Base-by-base conservation (phyloP, 176 grass and related monocot genomes). In the Triticum timopheevii region DNA sequence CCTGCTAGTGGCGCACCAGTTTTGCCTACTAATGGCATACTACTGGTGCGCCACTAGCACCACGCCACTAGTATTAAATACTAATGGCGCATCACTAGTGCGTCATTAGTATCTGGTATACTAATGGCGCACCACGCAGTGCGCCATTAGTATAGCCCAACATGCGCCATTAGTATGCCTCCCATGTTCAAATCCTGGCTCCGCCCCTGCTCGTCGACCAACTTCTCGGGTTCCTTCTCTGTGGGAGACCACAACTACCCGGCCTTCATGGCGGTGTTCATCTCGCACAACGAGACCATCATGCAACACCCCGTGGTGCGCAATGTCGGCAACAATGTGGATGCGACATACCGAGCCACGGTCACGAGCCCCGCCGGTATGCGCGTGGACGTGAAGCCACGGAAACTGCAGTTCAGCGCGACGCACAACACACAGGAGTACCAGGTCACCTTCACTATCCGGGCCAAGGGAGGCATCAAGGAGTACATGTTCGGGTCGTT, bases 171-270 rank as follows among this genome's bases (percentile, higher is more conserved):
- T n/a, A n/a, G n/a, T n/a, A n/a, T n/a, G n/a, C n/a, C n/a, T n/a
- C n/a, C n/a, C n/a, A n/a, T n/a, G n/a, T n/a, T n/a, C n/a, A n/a
- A n/a, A n/a, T n/a, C n/a, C n/a, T n/a, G n/a, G n/a, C n/a, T n/a
- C n/a, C n/a, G n/a, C n/a, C n/a, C n/a, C n/a, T n/a, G 13, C 47
- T 5, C 47, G 47, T 6, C 47, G 4, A 16, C 47, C 13, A 50
- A 50, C 13, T 50, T n/a, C n/a, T n/a, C n/a, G 4, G 47, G 47
- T 5, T 50, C 47, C 1, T 3, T 0, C 13, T 49, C 13, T 15
- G 47, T 50, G 4, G 47, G 47, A 15, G 89, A 94, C 62, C 82
- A 83, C 70, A 94, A 94, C 68, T 91, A 91, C 77, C 92, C 92
- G 11, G 87, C 92, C 3, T 89, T 94, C 47, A 77, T 85, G 2